phyloP scores from a whole-genome alignment of 768 basidiomycete genomes.

The Psilocybe sp. region DNA sequence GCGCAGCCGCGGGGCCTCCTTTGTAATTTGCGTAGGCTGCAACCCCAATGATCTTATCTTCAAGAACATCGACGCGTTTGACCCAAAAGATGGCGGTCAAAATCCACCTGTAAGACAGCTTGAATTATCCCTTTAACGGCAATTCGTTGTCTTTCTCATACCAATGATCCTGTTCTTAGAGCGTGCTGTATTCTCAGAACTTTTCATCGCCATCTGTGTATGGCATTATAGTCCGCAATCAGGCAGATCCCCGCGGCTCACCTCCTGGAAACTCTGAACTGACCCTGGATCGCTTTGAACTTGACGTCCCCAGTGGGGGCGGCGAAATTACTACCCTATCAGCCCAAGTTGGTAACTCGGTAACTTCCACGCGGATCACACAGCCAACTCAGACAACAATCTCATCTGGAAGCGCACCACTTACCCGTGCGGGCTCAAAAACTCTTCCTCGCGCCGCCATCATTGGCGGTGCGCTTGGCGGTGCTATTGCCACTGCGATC shows the following conservation, averaged over 20 bases:
- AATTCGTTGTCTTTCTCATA: neutral
- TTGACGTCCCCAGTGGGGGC: neutral
- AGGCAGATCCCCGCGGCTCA: neutral
- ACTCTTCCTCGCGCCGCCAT: no score
- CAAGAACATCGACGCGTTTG: conserved; percentile 24
- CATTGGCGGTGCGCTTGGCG: no score
- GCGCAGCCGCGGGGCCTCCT: conserved; percentile 22
- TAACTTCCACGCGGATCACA: no score
- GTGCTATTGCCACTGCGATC: no score
- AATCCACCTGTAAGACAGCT: neutral
- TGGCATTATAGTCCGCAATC: neutral
- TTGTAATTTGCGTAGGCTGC: conserved; percentile 30
- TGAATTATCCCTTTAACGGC: no score
- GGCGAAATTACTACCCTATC: no score
- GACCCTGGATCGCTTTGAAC: neutral
- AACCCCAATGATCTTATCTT: conserved; percentile 22
- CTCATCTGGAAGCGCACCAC: no score
- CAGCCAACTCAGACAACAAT: no score
- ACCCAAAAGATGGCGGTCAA: conserved; percentile 13
- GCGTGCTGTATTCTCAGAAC: neutral
- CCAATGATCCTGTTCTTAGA: neutral
- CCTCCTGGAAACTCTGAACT: neutral
- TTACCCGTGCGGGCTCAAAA: no score
- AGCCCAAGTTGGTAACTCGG: no score
- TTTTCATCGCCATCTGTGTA: neutral